phyloP scores from a whole-genome alignment of 345 rosid species.

The Rhizophora mangle region DNA sequence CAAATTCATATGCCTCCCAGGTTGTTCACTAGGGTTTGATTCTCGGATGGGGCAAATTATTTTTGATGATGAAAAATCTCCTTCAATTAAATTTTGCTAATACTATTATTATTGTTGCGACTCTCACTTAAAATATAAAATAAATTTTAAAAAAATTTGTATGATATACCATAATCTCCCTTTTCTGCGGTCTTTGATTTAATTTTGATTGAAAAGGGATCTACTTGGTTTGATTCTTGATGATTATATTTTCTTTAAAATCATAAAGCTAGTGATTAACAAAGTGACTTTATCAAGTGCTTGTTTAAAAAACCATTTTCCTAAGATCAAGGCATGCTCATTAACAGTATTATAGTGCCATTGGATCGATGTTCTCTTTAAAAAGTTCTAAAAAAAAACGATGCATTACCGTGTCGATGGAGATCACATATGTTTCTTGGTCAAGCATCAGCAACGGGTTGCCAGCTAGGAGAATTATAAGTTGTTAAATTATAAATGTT shows the following conservation, averaged over 20 bases:
- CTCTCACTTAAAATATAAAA: too few relatives aligned
- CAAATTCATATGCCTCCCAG: too few relatives aligned
- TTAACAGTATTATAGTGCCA: not conserved
- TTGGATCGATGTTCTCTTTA: too few relatives aligned
- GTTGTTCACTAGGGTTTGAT: too few relatives aligned
- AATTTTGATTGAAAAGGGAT: not conserved
- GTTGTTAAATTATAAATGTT: too few relatives aligned
- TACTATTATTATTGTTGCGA: too few relatives aligned
- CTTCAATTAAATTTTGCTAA: too few relatives aligned
- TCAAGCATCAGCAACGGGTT: not conserved
- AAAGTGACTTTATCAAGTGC: conserved; percentile 10
- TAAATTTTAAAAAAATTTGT: too few relatives aligned
- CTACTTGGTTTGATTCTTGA: conserved; percentile 13
- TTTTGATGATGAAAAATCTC: too few relatives aligned
- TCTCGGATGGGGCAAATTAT: too few relatives aligned
- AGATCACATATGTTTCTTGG: not conserved
- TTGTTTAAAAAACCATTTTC: not conserved
- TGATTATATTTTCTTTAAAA: conserved; percentile 2
- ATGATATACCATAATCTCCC: not conserved
- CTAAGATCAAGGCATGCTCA: not conserved
- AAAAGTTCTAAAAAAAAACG: not conserved
- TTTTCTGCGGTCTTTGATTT: not conserved
- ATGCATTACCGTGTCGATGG: not conserved
- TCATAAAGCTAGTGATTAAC: not conserved
- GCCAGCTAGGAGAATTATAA: too few relatives aligned